These are phyloP conservation scores for Leptographium procerum DNA, from an alignment of 2,329 filamentous ascomycete species.

Conservation along the genomic window DNA sequence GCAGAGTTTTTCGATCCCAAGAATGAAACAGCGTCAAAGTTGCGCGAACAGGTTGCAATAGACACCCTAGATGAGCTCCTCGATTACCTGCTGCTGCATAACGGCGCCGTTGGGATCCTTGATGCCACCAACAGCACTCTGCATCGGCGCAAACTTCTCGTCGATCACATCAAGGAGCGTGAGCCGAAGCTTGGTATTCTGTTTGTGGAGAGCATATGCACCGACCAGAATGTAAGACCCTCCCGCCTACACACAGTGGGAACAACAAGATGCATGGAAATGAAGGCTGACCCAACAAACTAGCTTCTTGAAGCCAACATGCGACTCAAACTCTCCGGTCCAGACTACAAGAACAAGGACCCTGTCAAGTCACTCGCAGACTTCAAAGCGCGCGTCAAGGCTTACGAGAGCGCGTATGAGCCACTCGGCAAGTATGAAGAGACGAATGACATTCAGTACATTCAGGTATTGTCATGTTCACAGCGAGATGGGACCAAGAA, in stretches of 20 bases:
- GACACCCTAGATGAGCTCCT: constrained; percentile 86
- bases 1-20: constrained; percentile 89
- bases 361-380: constrained; percentile 73
- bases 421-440: constrained; percentile 88
- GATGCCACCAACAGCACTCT: constrained; percentile 97
- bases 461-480: constrained; percentile 42
- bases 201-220: constrained; percentile 90
- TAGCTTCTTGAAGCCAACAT: constrained; percentile 83
- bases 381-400: constrained; percentile 83
- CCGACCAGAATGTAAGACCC: constrained; percentile 54
- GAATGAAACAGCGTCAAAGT: constrained; percentile 68
- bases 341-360: constrained; percentile 92
- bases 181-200: constrained; percentile 84
- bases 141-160: constrained; percentile 69
- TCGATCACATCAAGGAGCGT: constrained; percentile 68
- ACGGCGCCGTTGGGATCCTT: constrained; percentile 85
- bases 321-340: constrained; percentile 89
- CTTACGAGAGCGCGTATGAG: constrained; percentile 90
- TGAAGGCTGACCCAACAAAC: background rate
- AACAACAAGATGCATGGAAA: background rate
- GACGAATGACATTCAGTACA: constrained; percentile 81
- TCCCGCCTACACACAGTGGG: background rate
- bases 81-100: constrained; percentile 72
- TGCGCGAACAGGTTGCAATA: constrained; percentile 85
- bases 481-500: background rate